A percentile compares a stretch with the other conserved stretches of the same genome.
Evolutionary conservation across 129 eudicot genomes (phyloP).

Genomic region (Helichrysum umbraculigerum): DNA sequence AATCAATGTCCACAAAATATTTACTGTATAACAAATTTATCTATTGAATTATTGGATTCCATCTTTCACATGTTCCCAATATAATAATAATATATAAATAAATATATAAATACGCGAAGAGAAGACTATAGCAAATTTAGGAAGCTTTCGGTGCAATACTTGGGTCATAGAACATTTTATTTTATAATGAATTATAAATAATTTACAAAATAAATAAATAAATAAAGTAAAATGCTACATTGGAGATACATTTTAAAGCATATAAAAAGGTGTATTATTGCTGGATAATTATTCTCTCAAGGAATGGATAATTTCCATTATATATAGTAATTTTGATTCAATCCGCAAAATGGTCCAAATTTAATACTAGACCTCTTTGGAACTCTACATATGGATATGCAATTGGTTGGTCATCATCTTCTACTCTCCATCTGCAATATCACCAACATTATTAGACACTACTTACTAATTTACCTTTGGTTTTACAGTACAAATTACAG

Average conservation of each 20-base stretch:
- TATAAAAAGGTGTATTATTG: conserved; percentile 17
- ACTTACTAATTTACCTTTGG: conserved; percentile 7
- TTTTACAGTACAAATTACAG: neutral
- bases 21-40: too few relatives aligned
- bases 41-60: neutral
- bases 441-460: conserved; percentile 7
- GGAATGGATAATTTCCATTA: conserved; percentile 28
- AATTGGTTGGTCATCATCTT: conserved; percentile 59
- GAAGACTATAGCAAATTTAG: neutral
- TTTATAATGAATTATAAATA: conserved; percentile 25
- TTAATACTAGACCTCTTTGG: conserved; percentile 40
- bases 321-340: conserved; percentile 19
- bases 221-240: conserved; percentile 16
- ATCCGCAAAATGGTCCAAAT: conserved; percentile 38
- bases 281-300: conserved; percentile 24
- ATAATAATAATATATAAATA: too few relatives aligned
- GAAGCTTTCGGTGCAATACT: conserved; percentile 13
- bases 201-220: conserved; percentile 19
- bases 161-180: conserved; percentile 11
- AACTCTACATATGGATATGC: conserved; percentile 84
- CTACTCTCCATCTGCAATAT: conserved; percentile 57
- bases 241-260: conserved; percentile 24
- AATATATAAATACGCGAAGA: neutral
- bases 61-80: neutral
- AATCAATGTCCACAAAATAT: neutral